These are phyloP conservation scores for Yamadazyma conglobata DNA, from an alignment of 1,139 yeast species.

Conservation along the genomic window DNA sequence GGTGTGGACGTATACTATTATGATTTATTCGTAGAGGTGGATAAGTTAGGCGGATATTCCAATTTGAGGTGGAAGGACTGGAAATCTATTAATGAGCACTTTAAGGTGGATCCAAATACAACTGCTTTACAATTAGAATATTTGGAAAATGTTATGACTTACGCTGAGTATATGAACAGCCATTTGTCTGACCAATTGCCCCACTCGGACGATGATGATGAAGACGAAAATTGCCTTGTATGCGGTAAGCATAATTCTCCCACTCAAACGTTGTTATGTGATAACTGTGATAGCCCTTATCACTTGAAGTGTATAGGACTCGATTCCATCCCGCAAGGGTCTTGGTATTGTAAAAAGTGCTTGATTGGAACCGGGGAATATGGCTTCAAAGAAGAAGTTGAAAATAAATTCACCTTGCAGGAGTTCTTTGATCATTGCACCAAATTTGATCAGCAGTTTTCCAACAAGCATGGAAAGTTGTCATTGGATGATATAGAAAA, in stretches of 20 bases:
- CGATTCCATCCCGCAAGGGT: conserved; percentile 46
- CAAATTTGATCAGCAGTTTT: conserved; percentile 44
- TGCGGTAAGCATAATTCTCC: conserved; percentile 54
- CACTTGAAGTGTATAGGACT: conserved; percentile 62
- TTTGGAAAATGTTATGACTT: conserved; percentile 31
- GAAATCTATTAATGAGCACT: conserved; percentile 28
- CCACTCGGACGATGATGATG: conserved; percentile 30
- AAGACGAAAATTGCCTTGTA: conserved; percentile 45
- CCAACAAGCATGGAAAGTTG: conserved; percentile 25
- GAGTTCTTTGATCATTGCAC: conserved; percentile 61
- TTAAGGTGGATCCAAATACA: conserved; percentile 20
- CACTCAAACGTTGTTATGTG: conserved; percentile 56
- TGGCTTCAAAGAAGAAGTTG: conserved; percentile 74
- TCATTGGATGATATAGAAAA: conserved; percentile 46
- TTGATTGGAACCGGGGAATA: conserved; percentile 84
- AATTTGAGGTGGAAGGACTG: conserved; percentile 27
- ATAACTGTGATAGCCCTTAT: conserved; percentile 66
- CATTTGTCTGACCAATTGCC: conserved; percentile 19
- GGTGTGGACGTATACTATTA: conserved; percentile 38
- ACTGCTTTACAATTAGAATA: conserved; percentile 31
- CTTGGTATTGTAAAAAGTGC: conserved; percentile 83
- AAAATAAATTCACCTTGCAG: conserved; percentile 52
- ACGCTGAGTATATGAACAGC: conserved; percentile 42
- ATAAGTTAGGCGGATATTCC: conserved; percentile 22
- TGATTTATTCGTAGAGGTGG: conserved; percentile 52